Conservation (phyloP, 2,329 filamentous ascomycete genomes). For the Penicillium thymicola region DNA sequence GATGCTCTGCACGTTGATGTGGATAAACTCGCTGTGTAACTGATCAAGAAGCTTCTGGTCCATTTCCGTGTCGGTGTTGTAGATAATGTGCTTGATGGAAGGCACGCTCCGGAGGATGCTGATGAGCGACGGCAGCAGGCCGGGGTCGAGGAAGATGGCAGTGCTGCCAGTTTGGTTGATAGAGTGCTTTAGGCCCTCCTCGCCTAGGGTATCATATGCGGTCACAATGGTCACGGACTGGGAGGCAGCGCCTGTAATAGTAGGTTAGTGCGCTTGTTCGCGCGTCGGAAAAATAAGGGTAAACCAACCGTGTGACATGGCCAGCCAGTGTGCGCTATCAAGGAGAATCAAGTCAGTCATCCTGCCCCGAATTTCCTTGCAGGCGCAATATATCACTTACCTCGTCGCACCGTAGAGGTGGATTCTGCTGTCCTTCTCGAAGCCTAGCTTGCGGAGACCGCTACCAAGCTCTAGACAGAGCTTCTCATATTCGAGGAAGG, state of each 20-base stretch:
- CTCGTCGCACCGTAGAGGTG: constrained; percentile 84
- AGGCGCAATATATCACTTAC: constrained; percentile 45
- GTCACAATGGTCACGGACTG: constrained; percentile 92
- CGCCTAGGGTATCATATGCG: constrained; percentile 87
- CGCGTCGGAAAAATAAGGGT: background rate
- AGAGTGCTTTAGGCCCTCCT: constrained; percentile 80
- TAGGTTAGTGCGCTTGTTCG: background rate
- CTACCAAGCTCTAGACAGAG: constrained; percentile 66
- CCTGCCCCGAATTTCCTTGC: background rate
- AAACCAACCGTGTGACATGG: constrained; percentile 65
- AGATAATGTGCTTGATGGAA: constrained; percentile 56
- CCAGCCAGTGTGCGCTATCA: constrained; percentile 73
- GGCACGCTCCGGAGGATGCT: constrained; percentile 55
- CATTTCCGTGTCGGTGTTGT: constrained; percentile 54
- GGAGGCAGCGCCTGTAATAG: constrained; percentile 57
- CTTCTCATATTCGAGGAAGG: constrained; percentile 74
- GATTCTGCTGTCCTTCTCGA: constrained; percentile 64
- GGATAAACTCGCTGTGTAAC: constrained; percentile 52
- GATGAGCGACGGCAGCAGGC: constrained; percentile 63
- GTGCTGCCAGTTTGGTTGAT: constrained; percentile 75
- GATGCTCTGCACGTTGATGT: constrained; percentile 55
- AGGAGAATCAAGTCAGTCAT: constrained; percentile 14
- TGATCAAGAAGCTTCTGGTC: constrained; percentile 54
- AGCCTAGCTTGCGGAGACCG: constrained; percentile 70
- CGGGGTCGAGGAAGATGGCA: constrained; percentile 83